Conservation (phyloP, 768 basidiomycete species). For the Russula foetens region DNA sequence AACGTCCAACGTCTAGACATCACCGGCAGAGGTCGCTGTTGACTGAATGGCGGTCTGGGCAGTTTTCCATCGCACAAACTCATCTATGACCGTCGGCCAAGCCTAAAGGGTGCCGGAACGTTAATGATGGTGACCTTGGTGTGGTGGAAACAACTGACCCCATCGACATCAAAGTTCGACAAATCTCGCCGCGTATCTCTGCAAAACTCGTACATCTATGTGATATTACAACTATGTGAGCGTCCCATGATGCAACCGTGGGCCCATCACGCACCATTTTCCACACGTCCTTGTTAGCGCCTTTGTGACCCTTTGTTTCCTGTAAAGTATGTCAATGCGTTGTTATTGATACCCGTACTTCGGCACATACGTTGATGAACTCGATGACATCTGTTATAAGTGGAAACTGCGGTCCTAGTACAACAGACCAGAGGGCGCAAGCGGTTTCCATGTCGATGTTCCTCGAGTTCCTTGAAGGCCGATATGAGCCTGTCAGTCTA, state of each 20-base stretch:
- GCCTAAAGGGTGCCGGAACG: slow-evolving; percentile 37
- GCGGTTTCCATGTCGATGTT: slow-evolving; percentile 85
- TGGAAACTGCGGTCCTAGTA: slow-evolving; percentile 58
- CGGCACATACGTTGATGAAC: slow-evolving; percentile 50
- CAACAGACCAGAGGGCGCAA: slow-evolving; percentile 66
- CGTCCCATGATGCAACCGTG: not conserved
- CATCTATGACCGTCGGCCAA: slow-evolving; percentile 78
- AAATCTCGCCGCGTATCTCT: slow-evolving; percentile 50
- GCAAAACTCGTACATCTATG: slow-evolving; percentile 71
- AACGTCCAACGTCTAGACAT: slow-evolving; percentile 5
- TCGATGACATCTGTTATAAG: slow-evolving; percentile 55
- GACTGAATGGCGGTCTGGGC: slow-evolving; percentile 12
- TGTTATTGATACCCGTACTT: not conserved
- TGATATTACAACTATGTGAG: not conserved
- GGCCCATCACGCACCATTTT: slow-evolving; percentile 49
- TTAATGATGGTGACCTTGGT: not conserved
- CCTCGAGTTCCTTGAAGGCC: slow-evolving; percentile 44
- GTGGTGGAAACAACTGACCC: slow-evolving; percentile 38
- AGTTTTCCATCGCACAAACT: slow-evolving; percentile 66
- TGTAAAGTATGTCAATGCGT: slow-evolving; percentile 15
- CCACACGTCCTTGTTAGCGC: slow-evolving; percentile 82
- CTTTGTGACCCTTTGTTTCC: slow-evolving; percentile 56
- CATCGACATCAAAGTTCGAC: slow-evolving; percentile 65
- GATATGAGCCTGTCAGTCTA: not conserved
- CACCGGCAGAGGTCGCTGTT: not conserved